Conservation (phyloP, 2,329 filamentous ascomycete species). For the Aspergillus aculeatinus region DNA sequence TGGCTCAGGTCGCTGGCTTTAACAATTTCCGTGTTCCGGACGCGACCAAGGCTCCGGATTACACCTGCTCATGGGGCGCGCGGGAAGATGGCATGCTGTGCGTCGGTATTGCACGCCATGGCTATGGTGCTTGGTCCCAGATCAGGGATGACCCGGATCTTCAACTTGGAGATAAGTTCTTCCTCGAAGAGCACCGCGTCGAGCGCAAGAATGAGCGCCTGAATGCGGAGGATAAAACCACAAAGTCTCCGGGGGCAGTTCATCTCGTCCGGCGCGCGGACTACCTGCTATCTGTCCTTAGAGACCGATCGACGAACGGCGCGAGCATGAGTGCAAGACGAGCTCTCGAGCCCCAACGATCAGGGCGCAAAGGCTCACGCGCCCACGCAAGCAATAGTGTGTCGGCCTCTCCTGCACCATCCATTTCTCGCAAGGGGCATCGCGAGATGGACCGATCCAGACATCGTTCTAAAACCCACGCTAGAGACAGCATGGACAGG, state of each 20-base stretch:
- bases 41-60: slow-evolving; percentile 87
- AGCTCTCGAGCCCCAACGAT: slow-evolving; percentile 83
- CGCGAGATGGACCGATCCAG: slow-evolving; percentile 45
- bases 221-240: slow-evolving; percentile 55
- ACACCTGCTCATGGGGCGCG: slow-evolving; percentile 87
- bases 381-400: slow-evolving; percentile 38
- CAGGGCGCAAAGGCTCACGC: slow-evolving; percentile 73
- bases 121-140: slow-evolving; percentile 91
- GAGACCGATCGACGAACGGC: slow-evolving; percentile 75
- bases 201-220: slow-evolving; percentile 91
- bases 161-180: slow-evolving; percentile 84
- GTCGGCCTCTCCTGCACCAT: slow-evolving; percentile 48
- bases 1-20: slow-evolving; percentile 65
- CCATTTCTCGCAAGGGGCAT: slow-evolving; percentile 41
- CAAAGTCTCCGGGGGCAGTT: slow-evolving; percentile 91
- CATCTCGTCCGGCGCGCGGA: slow-evolving; percentile 93
- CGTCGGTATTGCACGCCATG: slow-evolving; percentile 87
- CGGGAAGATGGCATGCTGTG: slow-evolving; percentile 97
- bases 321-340: slow-evolving; percentile 65
- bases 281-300: slow-evolving; percentile 91
- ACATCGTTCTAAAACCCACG: slow-evolving; percentile 43
- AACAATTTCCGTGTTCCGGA: slow-evolving; percentile 82
- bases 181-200: slow-evolving; percentile 95
- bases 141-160: slow-evolving; percentile 91
- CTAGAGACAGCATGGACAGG: slow-evolving; percentile 45